Base-by-base conservation (phyloP, 352 stramenopile genomes). In the Globisporangium paddicum region DNA sequence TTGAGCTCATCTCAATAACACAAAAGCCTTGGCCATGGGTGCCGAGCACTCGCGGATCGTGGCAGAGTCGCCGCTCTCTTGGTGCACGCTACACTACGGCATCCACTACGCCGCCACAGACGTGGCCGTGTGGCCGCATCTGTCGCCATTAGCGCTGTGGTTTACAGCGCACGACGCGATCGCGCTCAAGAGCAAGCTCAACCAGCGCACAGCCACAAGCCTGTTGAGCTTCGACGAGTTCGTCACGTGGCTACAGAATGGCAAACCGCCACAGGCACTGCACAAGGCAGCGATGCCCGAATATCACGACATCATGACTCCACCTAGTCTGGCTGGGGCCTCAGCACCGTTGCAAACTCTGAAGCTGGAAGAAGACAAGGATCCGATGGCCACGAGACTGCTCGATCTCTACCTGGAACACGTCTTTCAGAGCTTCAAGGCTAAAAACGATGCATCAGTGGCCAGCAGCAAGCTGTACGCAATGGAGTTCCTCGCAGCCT, bases 321-420 rank as follows among this genome's bases (percentile, higher is more conserved):
- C 77, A 9, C 71, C 47, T 5, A 25, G 6, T 5, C 23, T 65
- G 23, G 11, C 53, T 10, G 16, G 14, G 38, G 28, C 56, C 35
- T 41, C 32, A 55, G 71, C 58, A 57, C 25, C 30, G 25, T 28
- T 5, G 11, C 25, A 47, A 44, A 18, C 38, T 18, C 21, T 18
- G 18, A 44, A 44, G 38, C 18, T 44, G 21, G 25, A 26, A 13
- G 30, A 16, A 28, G 13, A 32, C 4, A 21, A 57, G 9, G 52
- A 49, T 21, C 28, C n/a, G 0, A 35, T 30, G 23, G 28, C 62
- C 37, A 66, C 69, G 44, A 10, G 68, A 35, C 55, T 87, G 42
- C 23, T 87, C 46, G 77, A 87, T 50, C 68, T 76, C 19, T 65
- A 75, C 23, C 23, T 90, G n/a, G 73, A 84, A 44, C 77, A 90